These are phyloP conservation scores for Rhynchosporium graminicola DNA, from an alignment of 2,329 filamentous ascomycete genomes.

Conservation along the genomic window DNA sequence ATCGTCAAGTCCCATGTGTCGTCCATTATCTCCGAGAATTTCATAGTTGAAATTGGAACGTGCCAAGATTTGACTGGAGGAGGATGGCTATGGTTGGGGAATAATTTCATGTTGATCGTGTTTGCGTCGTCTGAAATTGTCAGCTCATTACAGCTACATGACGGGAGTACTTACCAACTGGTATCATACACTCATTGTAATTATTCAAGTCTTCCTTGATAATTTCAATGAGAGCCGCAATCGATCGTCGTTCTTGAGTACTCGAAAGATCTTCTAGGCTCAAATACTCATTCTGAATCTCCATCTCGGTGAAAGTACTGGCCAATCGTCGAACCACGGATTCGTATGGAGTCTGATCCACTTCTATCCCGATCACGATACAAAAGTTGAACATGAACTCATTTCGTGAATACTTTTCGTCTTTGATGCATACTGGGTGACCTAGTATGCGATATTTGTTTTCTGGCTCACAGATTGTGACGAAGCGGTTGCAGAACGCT, in stretches of 20 bases:
- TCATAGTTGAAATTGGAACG: conserved; percentile 77
- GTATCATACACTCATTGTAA: conserved; percentile 98
- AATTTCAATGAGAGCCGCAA: conserved; percentile 82
- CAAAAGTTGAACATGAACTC: conserved; percentile 99
- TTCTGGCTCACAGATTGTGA: conserved; percentile 74
- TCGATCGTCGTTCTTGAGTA: conserved; percentile 60
- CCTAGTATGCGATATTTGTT: conserved; percentile 77
- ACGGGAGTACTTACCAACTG: conserved; percentile 65
- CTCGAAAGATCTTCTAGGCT: conserved; percentile 48
- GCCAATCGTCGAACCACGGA: conserved; percentile 85
- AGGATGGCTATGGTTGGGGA: conserved; percentile 77
- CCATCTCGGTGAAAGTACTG: conserved; percentile 81
- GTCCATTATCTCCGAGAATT: conserved; percentile 63
- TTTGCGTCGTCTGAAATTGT: conserved; percentile 74
- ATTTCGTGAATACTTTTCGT: conserved; percentile 82
- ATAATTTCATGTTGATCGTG: conserved; percentile 94
- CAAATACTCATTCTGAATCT: conserved; percentile 86
- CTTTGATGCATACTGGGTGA: conserved; percentile 83
- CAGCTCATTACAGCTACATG: background rate
- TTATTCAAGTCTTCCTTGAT: conserved; percentile 88
- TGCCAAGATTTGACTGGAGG: conserved; percentile 83
- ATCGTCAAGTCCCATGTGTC: conserved; percentile 76
- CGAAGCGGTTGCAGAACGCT: conserved; percentile 89
- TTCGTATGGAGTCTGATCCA: conserved; percentile 77
- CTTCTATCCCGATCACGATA: conserved; percentile 70